Base-by-base conservation (phyloP, 1,284 basidiomycete genomes). In the Pseudozyma sp. region DNA sequence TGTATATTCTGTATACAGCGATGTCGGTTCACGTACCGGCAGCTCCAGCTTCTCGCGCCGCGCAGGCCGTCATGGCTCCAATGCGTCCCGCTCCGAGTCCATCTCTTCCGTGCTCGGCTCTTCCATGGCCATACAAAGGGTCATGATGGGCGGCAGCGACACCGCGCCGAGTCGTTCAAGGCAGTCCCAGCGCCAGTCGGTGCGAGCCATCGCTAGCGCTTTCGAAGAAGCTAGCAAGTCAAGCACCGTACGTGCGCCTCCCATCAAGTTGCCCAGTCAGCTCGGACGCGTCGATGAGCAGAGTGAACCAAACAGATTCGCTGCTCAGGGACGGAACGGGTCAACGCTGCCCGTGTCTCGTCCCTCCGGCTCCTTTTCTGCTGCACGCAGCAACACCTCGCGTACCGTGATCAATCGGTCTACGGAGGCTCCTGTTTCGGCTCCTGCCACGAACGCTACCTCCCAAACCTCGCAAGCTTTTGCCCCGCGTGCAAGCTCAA, bases 1-100 rank as follows among this genome's bases (percentile, higher is more conserved):
- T n/a, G 70, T 61, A 39, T 73, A 68, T 9, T 65, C 65, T n/a
- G 70, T 61, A 39, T 73, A 68, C 58, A 73, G 70, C 54, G 65
- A 68, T 46, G 54, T 63, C 5, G 61, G 56, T 24, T 61, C 62
- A n/a, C 62, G 68, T 29, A 62, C 52, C 24, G 49, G 52, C 31
- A 65, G 54, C 33, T 46, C 58, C 4, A 58, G 42, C 7, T 11
- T 50, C 3, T 45, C 48, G 13, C 57, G 62, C 24, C 53, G 57
- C 19, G 45, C 45, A 2, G 55, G 56, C 10, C 37, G 48, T 7
- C 57, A 54, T n/a, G 52, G 51, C 11, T 33, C 47, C 24, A 24
- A 8, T 24, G 47, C 54, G 17, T 61, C 61, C 11, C 57, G 68
- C 8, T 65, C 62, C 42, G 61, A 58, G 39, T 65, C 68, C 42